Evolutionary conservation across 1,139 yeast genomes (phyloP).

Genomic region (Blastobotrys elegans): DNA sequence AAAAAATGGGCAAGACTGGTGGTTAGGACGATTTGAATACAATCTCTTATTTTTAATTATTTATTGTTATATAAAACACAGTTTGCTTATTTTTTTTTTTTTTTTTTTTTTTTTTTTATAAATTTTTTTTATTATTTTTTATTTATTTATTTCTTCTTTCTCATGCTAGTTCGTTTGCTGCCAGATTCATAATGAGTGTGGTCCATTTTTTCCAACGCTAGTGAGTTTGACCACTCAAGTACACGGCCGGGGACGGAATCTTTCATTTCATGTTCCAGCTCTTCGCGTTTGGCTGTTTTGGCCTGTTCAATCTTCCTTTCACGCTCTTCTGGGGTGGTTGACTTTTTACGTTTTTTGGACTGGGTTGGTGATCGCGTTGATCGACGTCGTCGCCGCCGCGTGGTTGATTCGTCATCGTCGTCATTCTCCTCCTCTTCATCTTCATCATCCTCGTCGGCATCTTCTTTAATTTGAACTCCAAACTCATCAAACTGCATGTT

Average conservation of each 20-base stretch:
- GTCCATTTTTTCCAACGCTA: slow-evolving; percentile 27
- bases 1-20: slow-evolving; percentile 13
- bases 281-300: slow-evolving; percentile 25
- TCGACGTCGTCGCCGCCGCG: slow-evolving; percentile 7
- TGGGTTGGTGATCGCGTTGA: neutral
- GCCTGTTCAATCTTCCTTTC: slow-evolving; percentile 14
- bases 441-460: slow-evolving; percentile 16
- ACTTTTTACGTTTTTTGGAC: neutral
- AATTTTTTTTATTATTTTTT: neutral
- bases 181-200: slow-evolving; percentile 27
- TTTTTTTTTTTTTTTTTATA: neutral
- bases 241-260: slow-evolving; percentile 22
- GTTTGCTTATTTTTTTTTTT: neutral
- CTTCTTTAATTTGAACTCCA: neutral
- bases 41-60: neutral
- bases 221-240: slow-evolving; percentile 28
- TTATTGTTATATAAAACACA: too few relatives aligned
- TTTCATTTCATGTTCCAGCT: slow-evolving; percentile 19
- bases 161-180: slow-evolving; percentile 15
- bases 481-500: slow-evolving; percentile 25
- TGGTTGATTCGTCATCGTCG: slow-evolving; percentile 4
- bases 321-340: slow-evolving; percentile 11
- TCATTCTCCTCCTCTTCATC: slow-evolving; percentile 15
- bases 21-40: slow-evolving; percentile 2
- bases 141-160: neutral